These are phyloP conservation scores for Suillus placidus DNA, from an alignment of 768 basidiomycete genomes.

Conservation along the genomic window DNA sequence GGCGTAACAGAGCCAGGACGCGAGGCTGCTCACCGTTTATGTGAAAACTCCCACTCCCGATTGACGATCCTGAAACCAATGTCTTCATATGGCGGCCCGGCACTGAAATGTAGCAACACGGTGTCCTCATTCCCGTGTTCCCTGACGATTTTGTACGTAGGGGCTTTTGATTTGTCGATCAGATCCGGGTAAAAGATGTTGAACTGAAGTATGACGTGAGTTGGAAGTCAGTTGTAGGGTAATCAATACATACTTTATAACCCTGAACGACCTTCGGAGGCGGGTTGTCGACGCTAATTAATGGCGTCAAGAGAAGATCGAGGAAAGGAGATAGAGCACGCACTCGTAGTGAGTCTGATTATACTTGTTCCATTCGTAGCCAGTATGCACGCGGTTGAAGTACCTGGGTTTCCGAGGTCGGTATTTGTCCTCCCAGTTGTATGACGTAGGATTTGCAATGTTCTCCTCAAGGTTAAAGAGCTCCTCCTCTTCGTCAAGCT, in stretches of 20 bases:
- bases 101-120: slow-evolving; percentile 88
- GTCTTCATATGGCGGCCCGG: slow-evolving; percentile 98
- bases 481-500: slow-evolving; percentile 95
- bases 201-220: slow-evolving; percentile 50
- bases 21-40: slow-evolving; percentile 70
- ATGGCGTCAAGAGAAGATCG: slow-evolving; percentile 19
- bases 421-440: slow-evolving; percentile 99
- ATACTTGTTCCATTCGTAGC: slow-evolving; percentile 99
- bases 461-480: slow-evolving; percentile 93
- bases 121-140: slow-evolving; percentile 96
- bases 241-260: slow-evolving; percentile 68
- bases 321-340: slow-evolving; percentile 11
- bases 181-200: slow-evolving; percentile 99
- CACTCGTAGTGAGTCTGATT: slow-evolving; percentile 99
- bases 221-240: slow-evolving; percentile 8
- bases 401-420: slow-evolving; percentile 96
- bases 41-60: slow-evolving; percentile 97
- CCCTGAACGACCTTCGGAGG: slow-evolving; percentile 99
- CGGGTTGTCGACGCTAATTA: slow-evolving; percentile 88
- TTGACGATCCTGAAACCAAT: slow-evolving; percentile 98
- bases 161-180: slow-evolving; percentile 97
- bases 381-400: slow-evolving; percentile 98
- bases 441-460: slow-evolving; percentile 78
- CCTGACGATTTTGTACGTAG: slow-evolving; percentile 94
- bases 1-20: slow-evolving; percentile 17